Evolutionary conservation across 1,139 yeast genomes (phyloP), one percentile per base, ranked within the genome.

Genomic region (Kodamaea anthophila): DNA sequence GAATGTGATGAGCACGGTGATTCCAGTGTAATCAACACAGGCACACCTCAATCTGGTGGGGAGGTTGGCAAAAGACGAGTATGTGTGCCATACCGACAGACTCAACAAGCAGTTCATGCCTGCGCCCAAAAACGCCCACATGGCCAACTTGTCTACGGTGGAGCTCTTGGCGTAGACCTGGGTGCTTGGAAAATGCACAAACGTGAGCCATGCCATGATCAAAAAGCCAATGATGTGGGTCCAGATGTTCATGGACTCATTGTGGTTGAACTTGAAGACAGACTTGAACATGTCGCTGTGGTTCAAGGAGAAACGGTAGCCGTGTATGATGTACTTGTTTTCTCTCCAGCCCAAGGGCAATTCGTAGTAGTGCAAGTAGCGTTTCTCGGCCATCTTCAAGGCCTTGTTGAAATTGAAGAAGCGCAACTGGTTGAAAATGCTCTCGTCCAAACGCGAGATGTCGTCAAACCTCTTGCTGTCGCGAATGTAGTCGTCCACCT

Each of bases 171-270:
- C 38, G 36, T 51, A 74, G 0, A 70, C 68, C 5, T 49, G 55
- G 1, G 79, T 60, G 4, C 41, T 37, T 9, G 97, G 96, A 48
- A 71, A 81, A 42, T 80, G 81, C 40, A 58, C 60, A 10, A 74
- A 36, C 15, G 76, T 67, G 19, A 87, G 51, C 40, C 76, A 79
- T 2, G 70, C 35, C 54, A 88, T 59, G 19, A 74, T 47, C 3
- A 73, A 30, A 7, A 82, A 70, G 9, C 96, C 98, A 2, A 74
- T 30, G 19, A 86, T 49, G 58, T 91, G 98, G 1, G 96, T 72
- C 98, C 98, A 91, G 35, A 91, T 87, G 57, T 91, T 91, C 55
- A 85, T 73, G 1, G 95, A 72, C 53, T 91, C 98, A 51, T 91
- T 91, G 57, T 91, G 97, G 43, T 62, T 53, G 42, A 58, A 82